Percentiles rank a stretch among this genome's conserved stretches.
phyloP scores from a whole-genome alignment of 768 basidiomycete species.

The Boletales sp. region DNA sequence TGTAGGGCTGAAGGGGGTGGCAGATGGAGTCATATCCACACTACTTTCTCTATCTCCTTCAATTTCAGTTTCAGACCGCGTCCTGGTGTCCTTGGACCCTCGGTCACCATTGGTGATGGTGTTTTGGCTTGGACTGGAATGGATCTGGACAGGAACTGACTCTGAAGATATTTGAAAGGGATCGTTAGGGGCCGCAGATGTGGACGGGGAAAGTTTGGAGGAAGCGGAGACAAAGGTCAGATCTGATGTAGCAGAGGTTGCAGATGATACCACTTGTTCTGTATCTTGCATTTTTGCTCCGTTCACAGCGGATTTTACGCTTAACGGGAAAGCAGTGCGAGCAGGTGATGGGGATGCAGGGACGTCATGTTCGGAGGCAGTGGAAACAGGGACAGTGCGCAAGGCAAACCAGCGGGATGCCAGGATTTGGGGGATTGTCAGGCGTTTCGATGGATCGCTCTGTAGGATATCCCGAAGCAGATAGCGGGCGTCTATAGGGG shows the following conservation, averaged over 20 bases:
- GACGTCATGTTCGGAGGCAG: slow-evolving; percentile 9
- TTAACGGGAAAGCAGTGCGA: slow-evolving; percentile 28
- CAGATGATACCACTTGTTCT: slow-evolving; percentile 45
- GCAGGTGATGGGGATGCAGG: slow-evolving; percentile 32
- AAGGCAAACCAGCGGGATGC: slow-evolving; percentile 81
- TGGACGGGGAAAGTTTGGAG: slow-evolving; percentile 47
- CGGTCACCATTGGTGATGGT: slow-evolving; percentile 50
- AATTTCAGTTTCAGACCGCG: slow-evolving; percentile 44
- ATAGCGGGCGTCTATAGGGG: slow-evolving; percentile 70
- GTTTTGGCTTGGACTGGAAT: slow-evolving; percentile 52
- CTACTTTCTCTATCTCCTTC: slow-evolving; percentile 43
- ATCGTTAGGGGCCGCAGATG: slow-evolving; percentile 59
- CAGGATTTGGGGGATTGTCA: slow-evolving; percentile 81
- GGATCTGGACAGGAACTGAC: slow-evolving; percentile 32
- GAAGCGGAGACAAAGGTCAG: slow-evolving; percentile 53
- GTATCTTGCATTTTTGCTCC: slow-evolving; percentile 11
- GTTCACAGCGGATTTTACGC: slow-evolving; percentile 15
- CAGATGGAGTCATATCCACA: slow-evolving; percentile 6
- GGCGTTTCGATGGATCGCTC: slow-evolving; percentile 70
- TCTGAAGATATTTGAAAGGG: slow-evolving; percentile 36
- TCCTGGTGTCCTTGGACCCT: slow-evolving; percentile 28
- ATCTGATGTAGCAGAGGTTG: slow-evolving; percentile 36
- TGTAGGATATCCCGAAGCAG: slow-evolving; percentile 75
- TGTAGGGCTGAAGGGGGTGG: slow-evolving; percentile 21
- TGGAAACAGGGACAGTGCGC: slow-evolving; percentile 7